A percentile compares a stretch with the other conserved stretches of the same genome.
phyloP scores from a whole-genome alignment of 2,329 filamentous ascomycete genomes.

The Rhynchosporium agropyri region DNA sequence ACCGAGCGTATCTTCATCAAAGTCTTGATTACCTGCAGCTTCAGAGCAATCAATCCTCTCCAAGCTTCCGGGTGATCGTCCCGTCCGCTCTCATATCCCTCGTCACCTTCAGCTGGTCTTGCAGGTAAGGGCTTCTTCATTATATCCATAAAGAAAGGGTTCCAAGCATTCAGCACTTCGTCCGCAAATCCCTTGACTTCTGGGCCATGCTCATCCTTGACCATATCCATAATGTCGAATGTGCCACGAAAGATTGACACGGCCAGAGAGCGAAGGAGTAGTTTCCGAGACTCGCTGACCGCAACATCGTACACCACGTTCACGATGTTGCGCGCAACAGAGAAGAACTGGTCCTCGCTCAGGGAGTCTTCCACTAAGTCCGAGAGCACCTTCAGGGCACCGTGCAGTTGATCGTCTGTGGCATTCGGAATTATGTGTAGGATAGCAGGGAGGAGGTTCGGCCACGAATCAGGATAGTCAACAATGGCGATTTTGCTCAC shows the following conservation, averaged over 20 bases:
- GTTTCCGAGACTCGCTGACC: slow-evolving; percentile 71
- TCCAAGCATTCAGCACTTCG: slow-evolving; percentile 80
- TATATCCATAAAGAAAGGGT: slow-evolving; percentile 81
- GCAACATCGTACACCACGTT: slow-evolving; percentile 82
- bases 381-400: slow-evolving; percentile 81
- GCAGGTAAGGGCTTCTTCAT: slow-evolving; percentile 74
- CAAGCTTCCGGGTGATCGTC: slow-evolving; percentile 65
- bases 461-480: slow-evolving; percentile 96
- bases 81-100: slow-evolving; percentile 58
- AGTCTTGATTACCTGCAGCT: slow-evolving; percentile 92
- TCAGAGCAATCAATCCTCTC: slow-evolving; percentile 82
- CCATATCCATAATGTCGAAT: slow-evolving; percentile 95
- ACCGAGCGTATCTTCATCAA: slow-evolving; percentile 85
- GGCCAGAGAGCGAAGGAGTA: slow-evolving; percentile 78
- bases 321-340: slow-evolving; percentile 82
- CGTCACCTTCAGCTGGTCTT: slow-evolving; percentile 54
- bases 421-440: slow-evolving; percentile 77
- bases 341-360: slow-evolving; percentile 93
- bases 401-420: slow-evolving; percentile 80
- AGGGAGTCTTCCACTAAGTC: slow-evolving; percentile 93
- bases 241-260: slow-evolving; percentile 88
- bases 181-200: slow-evolving; percentile 90
- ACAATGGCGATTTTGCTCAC: slow-evolving; percentile 92
- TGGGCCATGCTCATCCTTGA: slow-evolving; percentile 87
- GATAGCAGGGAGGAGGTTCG: slow-evolving; percentile 79